These are phyloP conservation scores for Dujonia santamariae DNA, from an alignment of 1,139 yeast species.

Conservation along the genomic window DNA sequence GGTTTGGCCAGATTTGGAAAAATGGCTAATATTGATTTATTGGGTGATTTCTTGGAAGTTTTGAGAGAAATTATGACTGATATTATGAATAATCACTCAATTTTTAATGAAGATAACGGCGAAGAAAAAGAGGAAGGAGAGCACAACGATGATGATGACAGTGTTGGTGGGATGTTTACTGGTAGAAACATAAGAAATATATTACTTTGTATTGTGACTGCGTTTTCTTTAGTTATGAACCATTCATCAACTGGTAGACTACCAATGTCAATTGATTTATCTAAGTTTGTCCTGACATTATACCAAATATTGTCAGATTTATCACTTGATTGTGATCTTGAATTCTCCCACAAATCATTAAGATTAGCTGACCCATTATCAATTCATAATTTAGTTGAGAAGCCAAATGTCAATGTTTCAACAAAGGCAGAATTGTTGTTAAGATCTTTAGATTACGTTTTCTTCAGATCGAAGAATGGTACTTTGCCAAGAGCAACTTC, in stretches of 20 bases:
- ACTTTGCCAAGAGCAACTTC: slow-evolving; percentile 74
- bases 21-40: slow-evolving; percentile 85
- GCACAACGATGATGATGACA: slow-evolving; percentile 19
- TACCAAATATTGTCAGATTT: slow-evolving; percentile 65
- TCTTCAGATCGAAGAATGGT: slow-evolving; percentile 74
- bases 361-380: slow-evolving; percentile 75
- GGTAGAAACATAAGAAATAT: slow-evolving; percentile 59
- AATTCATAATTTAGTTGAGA: slow-evolving; percentile 29
- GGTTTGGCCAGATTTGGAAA: slow-evolving; percentile 89
- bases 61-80: slow-evolving; percentile 72
- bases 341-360: slow-evolving; percentile 76
- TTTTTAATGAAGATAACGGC: slow-evolving; percentile 10
- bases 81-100: slow-evolving; percentile 31
- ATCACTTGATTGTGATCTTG: slow-evolving; percentile 79
- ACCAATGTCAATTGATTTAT: slow-evolving; percentile 63
- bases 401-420: slow-evolving; percentile 78
- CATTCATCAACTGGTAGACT: slow-evolving; percentile 56
- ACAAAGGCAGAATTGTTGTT: slow-evolving; percentile 85
- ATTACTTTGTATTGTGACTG: slow-evolving; percentile 80
- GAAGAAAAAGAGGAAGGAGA: slow-evolving; percentile 11
- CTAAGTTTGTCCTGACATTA: slow-evolving; percentile 70
- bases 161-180: slow-evolving; percentile 29
- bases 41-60: slow-evolving; percentile 90
- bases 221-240: slow-evolving; percentile 76
- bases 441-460: slow-evolving; percentile 74